These are phyloP conservation scores for Pythium insidiosum DNA, from an alignment of 352 stramenopile genomes.

Conservation along the genomic window DNA sequence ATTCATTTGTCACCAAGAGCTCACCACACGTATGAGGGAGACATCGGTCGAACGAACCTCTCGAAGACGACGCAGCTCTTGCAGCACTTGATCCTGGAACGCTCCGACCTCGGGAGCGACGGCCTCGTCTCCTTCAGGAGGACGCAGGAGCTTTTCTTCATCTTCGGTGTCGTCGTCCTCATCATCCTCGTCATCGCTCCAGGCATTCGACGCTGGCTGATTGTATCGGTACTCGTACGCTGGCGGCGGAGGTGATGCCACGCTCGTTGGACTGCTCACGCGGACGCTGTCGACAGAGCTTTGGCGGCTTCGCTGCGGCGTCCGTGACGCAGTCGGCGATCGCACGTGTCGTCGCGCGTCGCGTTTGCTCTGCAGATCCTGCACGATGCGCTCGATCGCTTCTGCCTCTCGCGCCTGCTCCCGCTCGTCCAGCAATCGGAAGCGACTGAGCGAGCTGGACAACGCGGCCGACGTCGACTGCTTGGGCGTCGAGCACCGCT, in stretches of 20 bases:
- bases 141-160: no score
- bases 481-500: constrained; percentile 11
- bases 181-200: background rate
- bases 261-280: background rate
- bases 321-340: background rate
- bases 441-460: constrained; percentile 17
- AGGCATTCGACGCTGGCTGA: background rate
- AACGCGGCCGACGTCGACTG: background rate
- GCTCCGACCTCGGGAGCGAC: constrained; percentile 1
- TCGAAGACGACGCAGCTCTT: constrained; percentile 44
- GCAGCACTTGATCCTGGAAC: constrained; percentile 39
- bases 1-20: no score
- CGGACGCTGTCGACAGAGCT: no score
- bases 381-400: constrained; percentile 37
- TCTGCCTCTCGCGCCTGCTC: constrained; percentile 26
- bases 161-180: background rate
- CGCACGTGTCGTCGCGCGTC: background rate
- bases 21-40: no score
- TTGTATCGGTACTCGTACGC: no score
- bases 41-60: no score
- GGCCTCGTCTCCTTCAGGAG: constrained; percentile 3
- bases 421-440: constrained; percentile 27
- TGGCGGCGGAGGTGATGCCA: background rate
- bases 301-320: background rate
- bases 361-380: constrained; percentile 17